Base-by-base conservation (phyloP, 257 asterid genomes). In the Striga asiatica region DNA sequence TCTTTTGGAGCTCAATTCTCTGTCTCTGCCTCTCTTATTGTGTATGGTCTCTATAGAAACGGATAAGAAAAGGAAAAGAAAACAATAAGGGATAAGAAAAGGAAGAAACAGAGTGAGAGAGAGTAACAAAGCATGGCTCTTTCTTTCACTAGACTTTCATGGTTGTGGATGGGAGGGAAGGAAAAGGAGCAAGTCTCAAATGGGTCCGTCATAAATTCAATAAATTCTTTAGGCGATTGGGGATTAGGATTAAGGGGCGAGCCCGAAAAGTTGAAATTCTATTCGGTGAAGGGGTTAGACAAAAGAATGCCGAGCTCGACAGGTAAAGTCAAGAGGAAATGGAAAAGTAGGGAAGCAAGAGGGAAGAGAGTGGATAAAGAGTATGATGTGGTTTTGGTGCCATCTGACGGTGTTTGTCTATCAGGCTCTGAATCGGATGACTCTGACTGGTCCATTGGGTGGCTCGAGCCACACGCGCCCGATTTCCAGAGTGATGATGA, bases 401-500 rank as follows among this genome's bases (percentile, higher is more conserved):
- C 96, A 20, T 85, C 97, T 0, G 97, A 89, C 50, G 96, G 95
- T 58, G 91, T 76, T 65, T 69, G 93, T 59, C 76, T 89, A 50
- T 89, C 97, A 6, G 94, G 88, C 17, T 85, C 95, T 0, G 96
- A 85, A 68, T 83, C 96, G 5, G 93, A 83, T 58, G 97, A 89
- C 51, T 85, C 96, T 0, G 97, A 89, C 64, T 85, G 97, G 97
- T 85, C 97, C 3, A 69, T 89, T 3, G 97, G 97, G 84, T 89
- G 97, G 97, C 74, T 81, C 67, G 97, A 89, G 66, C 93, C 96
- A 0, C 97, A 83, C 48, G 82, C 89, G 64, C 83, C 94, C 31
- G 77, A 57, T 78, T 85, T 89, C 82, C 85, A 70, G 75, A 72
- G 76, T 39, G 89, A 83, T 54, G 95, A 83, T 54, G 95, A 77